Evolutionary conservation across 2,329 filamentous ascomycete genomes (phyloP).

Genomic region (Fusarium palustre): DNA sequence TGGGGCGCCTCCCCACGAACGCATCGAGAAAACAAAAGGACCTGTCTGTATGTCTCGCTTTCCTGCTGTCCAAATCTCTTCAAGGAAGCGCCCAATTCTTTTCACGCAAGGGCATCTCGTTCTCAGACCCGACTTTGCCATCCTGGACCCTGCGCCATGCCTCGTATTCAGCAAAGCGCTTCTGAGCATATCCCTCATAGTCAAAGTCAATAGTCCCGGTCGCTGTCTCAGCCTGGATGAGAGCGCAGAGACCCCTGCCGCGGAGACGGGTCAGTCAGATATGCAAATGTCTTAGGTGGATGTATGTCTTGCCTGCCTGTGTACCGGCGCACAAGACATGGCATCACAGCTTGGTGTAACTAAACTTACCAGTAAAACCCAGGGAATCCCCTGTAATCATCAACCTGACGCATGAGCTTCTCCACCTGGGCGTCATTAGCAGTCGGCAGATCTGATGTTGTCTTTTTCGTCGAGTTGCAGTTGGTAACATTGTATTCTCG

Average conservation of each 20-base stretch:
- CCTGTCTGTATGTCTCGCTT: constrained; percentile 9
- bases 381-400: constrained; percentile 38
- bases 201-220: constrained; percentile 43
- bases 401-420: constrained; percentile 33
- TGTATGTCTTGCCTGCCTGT: not conserved
- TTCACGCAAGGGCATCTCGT: constrained; percentile 22
- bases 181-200: constrained; percentile 40
- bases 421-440: constrained; percentile 31
- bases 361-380: constrained; percentile 42
- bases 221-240: constrained; percentile 43
- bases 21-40: not conserved
- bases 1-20: not conserved
- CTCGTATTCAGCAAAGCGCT: constrained; percentile 39
- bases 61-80: not conserved
- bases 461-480: not conserved
- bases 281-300: not conserved
- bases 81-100: constrained; percentile 29
- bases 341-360: not conserved
- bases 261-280: constrained; percentile 23
- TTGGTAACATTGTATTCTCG: not conserved
- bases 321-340: not conserved
- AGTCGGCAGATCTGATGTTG: not conserved
- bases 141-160: constrained; percentile 30
- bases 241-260: constrained; percentile 40
- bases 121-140: not conserved